Conservation (phyloP, 2,329 filamentous ascomycete genomes). For the Ilyonectria sp. region DNA sequence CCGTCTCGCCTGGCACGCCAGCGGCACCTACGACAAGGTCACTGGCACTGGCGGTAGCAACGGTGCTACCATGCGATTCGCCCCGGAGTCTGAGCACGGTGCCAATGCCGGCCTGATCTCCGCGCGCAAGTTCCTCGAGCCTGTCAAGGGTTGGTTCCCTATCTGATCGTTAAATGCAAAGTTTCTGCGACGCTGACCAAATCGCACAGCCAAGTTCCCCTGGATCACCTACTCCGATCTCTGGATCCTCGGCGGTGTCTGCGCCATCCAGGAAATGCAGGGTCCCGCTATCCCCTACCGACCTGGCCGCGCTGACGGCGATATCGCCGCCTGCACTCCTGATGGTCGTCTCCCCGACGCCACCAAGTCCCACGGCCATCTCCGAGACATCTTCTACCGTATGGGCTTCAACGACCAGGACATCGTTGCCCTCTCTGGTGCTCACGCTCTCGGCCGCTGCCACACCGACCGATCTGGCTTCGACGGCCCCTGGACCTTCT, state of each 20-base stretch:
- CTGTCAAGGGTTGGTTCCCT: constrained; percentile 79
- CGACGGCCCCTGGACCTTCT: constrained; percentile 93
- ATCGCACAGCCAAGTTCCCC: constrained; percentile 75
- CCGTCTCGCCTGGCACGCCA: constrained; percentile 93
- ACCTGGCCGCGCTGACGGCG: constrained; percentile 86
- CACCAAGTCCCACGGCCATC: constrained; percentile 82
- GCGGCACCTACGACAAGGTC: constrained; percentile 90
- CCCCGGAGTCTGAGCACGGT: constrained; percentile 89
- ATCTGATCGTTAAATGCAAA: not conserved
- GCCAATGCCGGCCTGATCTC: constrained; percentile 92
- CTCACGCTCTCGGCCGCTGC: constrained; percentile 90
- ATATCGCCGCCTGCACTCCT: constrained; percentile 88
- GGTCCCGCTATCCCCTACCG: constrained; percentile 91
- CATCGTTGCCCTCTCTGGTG: constrained; percentile 91
- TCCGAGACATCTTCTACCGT: constrained; percentile 92
- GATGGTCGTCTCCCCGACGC: constrained; percentile 91
- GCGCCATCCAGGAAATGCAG: constrained; percentile 94
- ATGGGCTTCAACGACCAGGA: constrained; percentile 99
- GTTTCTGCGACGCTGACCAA: constrained; percentile 23
- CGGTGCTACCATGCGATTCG: constrained; percentile 96
- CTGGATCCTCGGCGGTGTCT: constrained; percentile 91
- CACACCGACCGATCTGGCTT: constrained; percentile 92
- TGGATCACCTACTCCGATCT: constrained; percentile 98
- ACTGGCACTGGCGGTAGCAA: constrained; percentile 95
- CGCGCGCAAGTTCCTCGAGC: constrained; percentile 93